Percentiles rank a stretch among this genome's conserved stretches.
These are phyloP conservation scores for Aleurites moluccanus DNA, from an alignment of 441 rosid genomes.

Conservation along the genomic window DNA sequence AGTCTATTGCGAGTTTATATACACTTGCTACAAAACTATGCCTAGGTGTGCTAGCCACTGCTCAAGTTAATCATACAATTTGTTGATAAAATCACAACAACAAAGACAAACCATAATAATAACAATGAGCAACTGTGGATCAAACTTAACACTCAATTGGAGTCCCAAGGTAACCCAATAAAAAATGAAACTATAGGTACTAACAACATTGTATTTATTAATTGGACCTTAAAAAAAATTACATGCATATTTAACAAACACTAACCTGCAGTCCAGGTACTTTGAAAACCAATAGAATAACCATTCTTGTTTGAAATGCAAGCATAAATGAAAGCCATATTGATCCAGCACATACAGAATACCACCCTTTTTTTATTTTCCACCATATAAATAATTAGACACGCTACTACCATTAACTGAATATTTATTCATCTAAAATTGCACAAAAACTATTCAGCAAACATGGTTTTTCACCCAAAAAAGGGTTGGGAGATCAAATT, in stretches of 20 bases:
- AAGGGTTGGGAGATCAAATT: conserved; percentile 11
- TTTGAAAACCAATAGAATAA: not conserved
- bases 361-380: not conserved
- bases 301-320: not conserved
- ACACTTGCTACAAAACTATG: too few species aligned
- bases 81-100: not conserved
- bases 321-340: not conserved
- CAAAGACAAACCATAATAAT: not conserved
- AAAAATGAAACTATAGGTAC: not conserved
- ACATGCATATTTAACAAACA: not conserved
- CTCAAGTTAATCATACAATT: not conserved
- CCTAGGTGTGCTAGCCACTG: too few species aligned
- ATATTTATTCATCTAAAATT: not conserved
- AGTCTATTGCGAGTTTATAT: too few species aligned
- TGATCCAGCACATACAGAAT: not conserved
- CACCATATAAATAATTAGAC: not conserved
- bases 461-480: not conserved
- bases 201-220: not conserved
- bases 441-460: not conserved
- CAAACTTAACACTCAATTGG: not conserved
- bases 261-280: not conserved
- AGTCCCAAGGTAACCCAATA: not conserved
- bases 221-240: not conserved
- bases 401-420: not conserved
- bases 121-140: not conserved